Conservation (phyloP, 805 yeast genomes). For the Candida lessepsii region DNA sequence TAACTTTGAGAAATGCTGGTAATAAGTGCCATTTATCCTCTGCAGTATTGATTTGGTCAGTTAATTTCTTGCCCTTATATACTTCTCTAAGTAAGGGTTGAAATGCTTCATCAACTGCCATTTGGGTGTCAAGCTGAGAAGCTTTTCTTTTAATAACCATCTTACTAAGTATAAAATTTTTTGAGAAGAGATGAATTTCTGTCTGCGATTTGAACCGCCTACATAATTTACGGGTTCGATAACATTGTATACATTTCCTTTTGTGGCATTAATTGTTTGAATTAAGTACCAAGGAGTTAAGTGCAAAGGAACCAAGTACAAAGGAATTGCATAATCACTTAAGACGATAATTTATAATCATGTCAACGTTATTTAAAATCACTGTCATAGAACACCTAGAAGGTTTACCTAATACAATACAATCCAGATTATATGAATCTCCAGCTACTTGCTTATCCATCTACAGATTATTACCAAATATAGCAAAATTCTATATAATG, state of each 20-base stretch:
- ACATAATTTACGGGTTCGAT: too few species aligned
- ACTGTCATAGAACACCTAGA: conserved; percentile 88
- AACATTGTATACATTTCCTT: too few species aligned
- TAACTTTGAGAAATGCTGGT: conserved; percentile 94
- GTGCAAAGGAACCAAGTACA: too few species aligned
- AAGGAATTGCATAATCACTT: too few species aligned
- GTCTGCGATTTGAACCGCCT: not conserved
- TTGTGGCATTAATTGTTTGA: too few species aligned
- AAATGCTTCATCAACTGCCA: conserved; percentile 55
- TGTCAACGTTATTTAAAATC: conserved; percentile 11
- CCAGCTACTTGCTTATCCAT: conserved; percentile 96
- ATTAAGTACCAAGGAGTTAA: too few species aligned
- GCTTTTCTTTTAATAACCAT: conserved; percentile 17
- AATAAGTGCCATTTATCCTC: conserved; percentile 95
- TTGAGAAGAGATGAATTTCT: conserved; percentile 5
- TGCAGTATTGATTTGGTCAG: conserved; percentile 87
- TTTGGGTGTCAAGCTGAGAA: conserved; percentile 9
- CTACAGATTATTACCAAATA: conserved; percentile 81
- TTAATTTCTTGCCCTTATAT: conserved; percentile 80
- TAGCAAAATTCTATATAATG: conserved; percentile 88
- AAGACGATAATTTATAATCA: not conserved
- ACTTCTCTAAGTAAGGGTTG: conserved; percentile 74
- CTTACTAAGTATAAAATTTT: conserved; percentile 6
- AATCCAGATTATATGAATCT: conserved; percentile 68
- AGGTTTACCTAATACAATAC: conserved; percentile 84